Conservation (phyloP, 371 early-diverging fungal species). For the Rhizopus arrhizus region DNA sequence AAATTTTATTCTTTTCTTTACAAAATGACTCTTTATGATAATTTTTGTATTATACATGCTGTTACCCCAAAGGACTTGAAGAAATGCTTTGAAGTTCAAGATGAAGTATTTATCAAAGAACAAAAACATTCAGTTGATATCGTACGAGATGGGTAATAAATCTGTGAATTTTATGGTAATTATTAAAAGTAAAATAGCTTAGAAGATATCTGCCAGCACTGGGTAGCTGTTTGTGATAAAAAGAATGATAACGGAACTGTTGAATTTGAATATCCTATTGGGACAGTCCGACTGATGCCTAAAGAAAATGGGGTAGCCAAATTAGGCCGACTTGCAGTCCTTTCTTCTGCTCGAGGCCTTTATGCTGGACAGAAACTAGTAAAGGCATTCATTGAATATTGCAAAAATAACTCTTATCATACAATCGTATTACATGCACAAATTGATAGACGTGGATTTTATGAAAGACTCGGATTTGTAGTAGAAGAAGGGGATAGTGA, state of each 20-base stretch:
- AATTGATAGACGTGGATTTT: conserved; percentile 46
- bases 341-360: conserved; percentile 38
- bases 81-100: neutral
- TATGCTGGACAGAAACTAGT: conserved; percentile 36
- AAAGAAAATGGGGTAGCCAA: conserved; percentile 35
- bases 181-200: conserved; percentile 9
- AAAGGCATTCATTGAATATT: conserved; percentile 27
- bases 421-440: conserved; percentile 44
- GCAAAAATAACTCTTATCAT: conserved; percentile 18
- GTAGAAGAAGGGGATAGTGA: conserved; percentile 40
- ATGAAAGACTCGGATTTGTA: conserved; percentile 45
- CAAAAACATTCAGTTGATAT: conserved; percentile 21
- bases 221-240: conserved; percentile 35
- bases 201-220: conserved; percentile 35
- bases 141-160: conserved; percentile 44
- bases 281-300: conserved; percentile 37
- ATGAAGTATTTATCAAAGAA: conserved; percentile 4
- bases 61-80: neutral
- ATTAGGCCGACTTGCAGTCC: conserved; percentile 48
- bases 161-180: neutral
- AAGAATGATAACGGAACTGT: conserved; percentile 11
- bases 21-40: neutral
- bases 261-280: conserved; percentile 31
- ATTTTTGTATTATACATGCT: conserved; percentile 2
- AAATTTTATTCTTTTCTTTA: neutral